Conservation (phyloP, 2,329 filamentous ascomycete genomes). For the Cytospora piceae region DNA sequence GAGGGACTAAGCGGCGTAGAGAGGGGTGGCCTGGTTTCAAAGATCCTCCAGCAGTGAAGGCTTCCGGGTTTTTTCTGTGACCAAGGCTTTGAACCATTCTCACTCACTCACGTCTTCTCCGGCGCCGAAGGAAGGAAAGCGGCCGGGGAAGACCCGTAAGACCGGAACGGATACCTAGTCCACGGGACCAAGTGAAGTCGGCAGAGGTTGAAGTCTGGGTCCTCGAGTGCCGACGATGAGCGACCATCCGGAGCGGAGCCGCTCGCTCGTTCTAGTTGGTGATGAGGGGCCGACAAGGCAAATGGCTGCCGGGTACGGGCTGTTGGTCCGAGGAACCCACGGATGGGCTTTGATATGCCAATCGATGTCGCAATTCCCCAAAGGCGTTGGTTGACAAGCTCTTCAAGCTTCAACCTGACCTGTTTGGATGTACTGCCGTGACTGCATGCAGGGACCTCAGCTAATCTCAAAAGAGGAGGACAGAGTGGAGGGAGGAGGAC, state of each 20-base stretch:
- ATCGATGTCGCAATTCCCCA: not conserved
- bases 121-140: not conserved
- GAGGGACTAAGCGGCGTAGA: not conserved
- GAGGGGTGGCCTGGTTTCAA: not conserved
- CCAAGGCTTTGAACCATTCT: not conserved
- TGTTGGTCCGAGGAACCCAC: not conserved
- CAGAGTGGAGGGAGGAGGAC: not conserved
- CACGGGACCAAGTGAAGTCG: not conserved
- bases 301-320: not conserved
- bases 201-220: slow-evolving; percentile 1
- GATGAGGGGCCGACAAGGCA: not conserved
- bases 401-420: not conserved
- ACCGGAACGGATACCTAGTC: not conserved
- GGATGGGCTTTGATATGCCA: not conserved
- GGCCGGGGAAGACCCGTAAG: not conserved
- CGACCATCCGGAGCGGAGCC: not conserved
- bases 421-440: not conserved
- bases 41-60: not conserved
- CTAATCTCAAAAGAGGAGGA: no score
- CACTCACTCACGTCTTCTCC: not conserved
- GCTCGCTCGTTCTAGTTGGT: not conserved
- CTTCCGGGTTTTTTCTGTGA: not conserved
- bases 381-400: not conserved
- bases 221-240: not conserved
- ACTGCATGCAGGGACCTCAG: not conserved